Conservation (phyloP, 2,329 filamentous ascomycete genomes). For the Trichoderma oligosporum region DNA sequence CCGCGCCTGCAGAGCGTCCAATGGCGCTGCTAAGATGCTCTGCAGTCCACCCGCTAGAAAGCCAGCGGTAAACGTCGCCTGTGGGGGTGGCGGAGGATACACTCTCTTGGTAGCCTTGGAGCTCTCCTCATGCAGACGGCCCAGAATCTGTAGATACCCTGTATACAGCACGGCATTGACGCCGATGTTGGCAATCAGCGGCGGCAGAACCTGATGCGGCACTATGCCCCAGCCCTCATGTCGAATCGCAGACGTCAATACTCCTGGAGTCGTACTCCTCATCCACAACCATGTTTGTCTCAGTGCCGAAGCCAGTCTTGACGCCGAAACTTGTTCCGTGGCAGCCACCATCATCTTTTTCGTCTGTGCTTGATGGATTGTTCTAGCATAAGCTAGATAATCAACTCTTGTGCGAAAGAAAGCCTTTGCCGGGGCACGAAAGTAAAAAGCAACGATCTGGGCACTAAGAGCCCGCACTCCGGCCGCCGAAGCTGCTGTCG, state of each 20-base stretch:
- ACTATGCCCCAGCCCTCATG: conserved; percentile 72
- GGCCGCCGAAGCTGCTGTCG: conserved; percentile 76
- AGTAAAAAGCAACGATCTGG: conserved; percentile 85
- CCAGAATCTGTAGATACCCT: conserved; percentile 68
- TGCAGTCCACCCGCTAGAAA: conserved; percentile 66
- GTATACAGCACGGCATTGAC: conserved; percentile 74
- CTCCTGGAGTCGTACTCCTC: conserved; percentile 64
- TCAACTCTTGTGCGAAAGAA: conserved; percentile 90
- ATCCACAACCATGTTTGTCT: conserved; percentile 48
- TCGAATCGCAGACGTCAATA: conserved; percentile 63
- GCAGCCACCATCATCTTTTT: conserved; percentile 36
- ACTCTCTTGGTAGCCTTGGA: conserved; percentile 54
- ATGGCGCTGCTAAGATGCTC: conserved; percentile 67
- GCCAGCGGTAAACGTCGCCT: conserved; percentile 65
- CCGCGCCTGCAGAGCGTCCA: conserved; percentile 71
- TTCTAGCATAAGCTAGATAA: conserved; percentile 62
- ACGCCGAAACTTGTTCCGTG: conserved; percentile 34
- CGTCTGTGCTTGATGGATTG: conserved; percentile 45
- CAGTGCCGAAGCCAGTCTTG: conserved; percentile 33
- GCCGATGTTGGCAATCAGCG: conserved; percentile 68
- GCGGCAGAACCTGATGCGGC: conserved; percentile 72
- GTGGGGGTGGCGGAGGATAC: conserved; percentile 63
- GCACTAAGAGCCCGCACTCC: conserved; percentile 79
- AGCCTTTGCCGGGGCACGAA: conserved; percentile 83
- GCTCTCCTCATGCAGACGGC: conserved; percentile 62